Base-by-base conservation (phyloP, 2,329 filamentous ascomycete genomes). In the Penicillium sp. region DNA sequence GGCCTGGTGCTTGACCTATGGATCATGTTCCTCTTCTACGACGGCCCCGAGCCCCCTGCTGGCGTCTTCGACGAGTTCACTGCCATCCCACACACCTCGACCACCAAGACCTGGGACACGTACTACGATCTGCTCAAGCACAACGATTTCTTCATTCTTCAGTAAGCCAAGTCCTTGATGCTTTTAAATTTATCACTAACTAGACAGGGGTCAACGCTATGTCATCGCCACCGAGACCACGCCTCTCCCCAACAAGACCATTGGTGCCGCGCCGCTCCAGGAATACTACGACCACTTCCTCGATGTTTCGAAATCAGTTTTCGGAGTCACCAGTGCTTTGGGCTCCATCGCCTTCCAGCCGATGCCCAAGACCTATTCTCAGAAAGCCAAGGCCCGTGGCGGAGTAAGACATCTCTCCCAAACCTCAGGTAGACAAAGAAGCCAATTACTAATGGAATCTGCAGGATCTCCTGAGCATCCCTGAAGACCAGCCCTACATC, bases 21-120 rank as follows among this genome's bases (percentile, higher is more conserved):
- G 79, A 73, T 81, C 49, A 65, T 86, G 51, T 84, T 84, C 64
- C 62, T 82, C 30, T 84, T 82, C 69, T 85, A 84, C 63, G 79
- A 86, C 62, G 82, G 79, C 1, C 73, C 75, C 0, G 64, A 67
- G 42, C 76, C 76, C 0, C 81, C 82, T 0, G 59, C 69, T 1
- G 76, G 71, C 4, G 73, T 79, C 2, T 85, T 86, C 50, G 72
- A 76, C 49, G 76, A 77, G 49, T 86, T 86, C 63, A 75, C 76
- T 2, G 69, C 70, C 33, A 71, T 80, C 39, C 59, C 65, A 1
- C 72, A 73, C 1, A 59, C 72, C 18, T 77, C 80, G 58, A 75
- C 66, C 14, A 71, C 70, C 41, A 74, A 76, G 59, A 73, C 72
- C 3, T 77, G 73, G 54, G 58, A 69, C 47, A 73, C 67, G 6